Percentiles rank a stretch among this genome's conserved stretches.
phyloP scores from a whole-genome alignment of 768 basidiomycete species.

The Trametes cinnabarina region DNA sequence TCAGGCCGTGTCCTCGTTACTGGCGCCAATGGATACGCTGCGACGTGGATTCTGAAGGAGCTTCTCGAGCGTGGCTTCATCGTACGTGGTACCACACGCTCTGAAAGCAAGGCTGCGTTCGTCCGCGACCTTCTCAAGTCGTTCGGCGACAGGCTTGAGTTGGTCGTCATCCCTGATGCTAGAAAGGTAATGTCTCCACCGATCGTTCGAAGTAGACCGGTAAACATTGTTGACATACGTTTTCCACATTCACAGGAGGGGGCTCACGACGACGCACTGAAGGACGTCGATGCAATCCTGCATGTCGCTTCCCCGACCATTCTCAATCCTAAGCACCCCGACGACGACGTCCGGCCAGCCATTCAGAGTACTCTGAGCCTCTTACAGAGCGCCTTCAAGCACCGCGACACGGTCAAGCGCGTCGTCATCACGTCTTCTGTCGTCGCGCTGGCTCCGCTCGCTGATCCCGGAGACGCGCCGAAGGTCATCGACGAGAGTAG shows the following conservation, averaged over 20 bases:
- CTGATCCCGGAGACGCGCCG: conserved; percentile 1
- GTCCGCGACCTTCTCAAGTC: conserved; percentile 37
- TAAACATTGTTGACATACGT: no score
- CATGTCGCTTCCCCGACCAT: conserved; percentile 39
- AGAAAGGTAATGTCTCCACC: conserved; percentile 29
- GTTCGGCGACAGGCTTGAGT: conserved; percentile 37
- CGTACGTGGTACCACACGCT: conserved; percentile 46
- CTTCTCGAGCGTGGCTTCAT: conserved; percentile 39
- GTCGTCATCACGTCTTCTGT: conserved; percentile 71
- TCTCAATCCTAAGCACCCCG: conserved; percentile 15
- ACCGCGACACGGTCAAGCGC: conserved; percentile 52
- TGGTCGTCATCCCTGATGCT: conserved; percentile 48
- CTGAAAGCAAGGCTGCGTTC: conserved; percentile 42
- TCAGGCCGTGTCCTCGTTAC: conserved; percentile 28
- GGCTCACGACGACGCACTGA: conserved; percentile 48
- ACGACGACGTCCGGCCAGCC: conserved; percentile 64
- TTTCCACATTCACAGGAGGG: conserved; percentile 10
- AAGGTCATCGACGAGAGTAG: conserved; percentile 45
- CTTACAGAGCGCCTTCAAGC: conserved; percentile 53
- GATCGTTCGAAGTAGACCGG: background rate
- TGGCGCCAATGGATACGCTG: conserved; percentile 29
- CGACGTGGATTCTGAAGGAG: conserved; percentile 30
- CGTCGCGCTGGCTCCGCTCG: conserved; percentile 35
- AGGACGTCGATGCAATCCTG: conserved; percentile 43
- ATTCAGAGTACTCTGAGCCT: conserved; percentile 66